phyloP scores from a whole-genome alignment of 75 land plant species.

The Pinus taeda region DNA sequence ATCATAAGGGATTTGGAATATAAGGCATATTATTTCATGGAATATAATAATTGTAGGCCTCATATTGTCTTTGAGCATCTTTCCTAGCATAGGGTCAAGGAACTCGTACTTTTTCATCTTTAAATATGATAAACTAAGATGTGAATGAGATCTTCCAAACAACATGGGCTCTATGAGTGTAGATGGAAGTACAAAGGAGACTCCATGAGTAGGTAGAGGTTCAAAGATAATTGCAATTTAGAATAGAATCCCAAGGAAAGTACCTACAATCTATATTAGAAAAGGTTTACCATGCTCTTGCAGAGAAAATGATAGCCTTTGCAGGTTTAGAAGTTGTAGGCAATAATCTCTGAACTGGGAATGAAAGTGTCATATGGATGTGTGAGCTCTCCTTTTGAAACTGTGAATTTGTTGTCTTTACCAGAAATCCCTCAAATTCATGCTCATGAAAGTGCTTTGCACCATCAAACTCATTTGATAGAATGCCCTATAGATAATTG shows the following conservation, averaged over 20 bases:
- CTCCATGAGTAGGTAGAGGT: conserved; percentile 94
- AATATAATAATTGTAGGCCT: too few species aligned
- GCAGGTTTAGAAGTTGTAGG: conserved; percentile 68
- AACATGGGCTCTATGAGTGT: conserved; percentile 82
- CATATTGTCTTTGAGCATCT: conserved; percentile 16
- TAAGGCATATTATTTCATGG: too few species aligned
- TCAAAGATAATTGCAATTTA: conserved; percentile 72
- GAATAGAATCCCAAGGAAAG: conserved; percentile 94
- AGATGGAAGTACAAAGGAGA: conserved; percentile 92
- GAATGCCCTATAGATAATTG: conserved; percentile 59
- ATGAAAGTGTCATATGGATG: conserved; percentile 40
- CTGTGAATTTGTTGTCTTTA: conserved; percentile 23
- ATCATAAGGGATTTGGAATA: too few species aligned
- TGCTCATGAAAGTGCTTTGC: conserved; percentile 18
- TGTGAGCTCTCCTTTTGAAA: conserved; percentile 8
- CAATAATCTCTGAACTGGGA: conserved; percentile 69
- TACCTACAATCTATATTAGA: conserved; percentile 79
- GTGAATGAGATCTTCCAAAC: conserved; percentile 67
- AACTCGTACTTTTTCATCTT: conserved; percentile 26
- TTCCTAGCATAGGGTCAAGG: conserved; percentile 43
- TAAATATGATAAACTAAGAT: conserved; percentile 43
- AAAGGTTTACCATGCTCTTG: conserved; percentile 66
- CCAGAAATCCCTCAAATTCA: conserved; percentile 24
- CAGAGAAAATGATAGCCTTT: conserved; percentile 43
- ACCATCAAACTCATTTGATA: conserved; percentile 21